These are phyloP conservation scores for Ashbya aceris DNA, from an alignment of 1,139 yeast genomes.

Conservation along the genomic window DNA sequence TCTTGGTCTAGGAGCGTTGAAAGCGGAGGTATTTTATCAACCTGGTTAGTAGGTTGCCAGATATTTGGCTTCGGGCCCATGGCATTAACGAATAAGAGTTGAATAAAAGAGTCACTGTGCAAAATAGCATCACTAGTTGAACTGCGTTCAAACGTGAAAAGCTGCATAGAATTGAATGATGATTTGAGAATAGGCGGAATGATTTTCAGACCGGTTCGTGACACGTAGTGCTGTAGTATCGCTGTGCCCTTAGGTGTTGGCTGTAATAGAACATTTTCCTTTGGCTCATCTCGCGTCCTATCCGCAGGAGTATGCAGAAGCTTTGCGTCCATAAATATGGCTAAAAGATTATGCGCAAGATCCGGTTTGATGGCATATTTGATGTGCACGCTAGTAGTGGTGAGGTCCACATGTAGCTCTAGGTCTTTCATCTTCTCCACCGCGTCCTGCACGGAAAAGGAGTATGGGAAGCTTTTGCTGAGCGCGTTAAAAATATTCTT, in stretches of 20 bases:
- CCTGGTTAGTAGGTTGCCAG: conserved; percentile 48
- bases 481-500: conserved; percentile 22
- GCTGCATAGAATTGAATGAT: conserved; percentile 58
- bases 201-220: conserved; percentile 43
- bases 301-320: conserved; percentile 71
- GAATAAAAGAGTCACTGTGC: conserved; percentile 56
- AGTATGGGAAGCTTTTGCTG: conserved; percentile 35
- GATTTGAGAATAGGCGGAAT: conserved; percentile 44
- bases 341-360: conserved; percentile 43
- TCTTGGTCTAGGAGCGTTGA: conserved; percentile 26
- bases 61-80: conserved; percentile 63
- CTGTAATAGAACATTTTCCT: conserved; percentile 43
- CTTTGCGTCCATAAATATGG: conserved; percentile 54
- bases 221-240: conserved; percentile 51
- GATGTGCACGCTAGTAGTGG: conserved; percentile 47
- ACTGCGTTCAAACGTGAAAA: conserved; percentile 63
- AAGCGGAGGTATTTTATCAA: conserved; percentile 35
- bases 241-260: conserved; percentile 92
- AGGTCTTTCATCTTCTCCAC: conserved; percentile 42
- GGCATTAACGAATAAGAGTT: conserved; percentile 51
- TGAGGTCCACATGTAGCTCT: conserved; percentile 39
- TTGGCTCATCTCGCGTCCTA: conserved; percentile 47
- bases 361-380: conserved; percentile 49
- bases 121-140: conserved; percentile 50
- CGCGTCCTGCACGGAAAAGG: conserved; percentile 49